Evolutionary conservation across 2,329 filamentous ascomycete species (phyloP).

Genomic region (Colletotrichum sp.): DNA sequence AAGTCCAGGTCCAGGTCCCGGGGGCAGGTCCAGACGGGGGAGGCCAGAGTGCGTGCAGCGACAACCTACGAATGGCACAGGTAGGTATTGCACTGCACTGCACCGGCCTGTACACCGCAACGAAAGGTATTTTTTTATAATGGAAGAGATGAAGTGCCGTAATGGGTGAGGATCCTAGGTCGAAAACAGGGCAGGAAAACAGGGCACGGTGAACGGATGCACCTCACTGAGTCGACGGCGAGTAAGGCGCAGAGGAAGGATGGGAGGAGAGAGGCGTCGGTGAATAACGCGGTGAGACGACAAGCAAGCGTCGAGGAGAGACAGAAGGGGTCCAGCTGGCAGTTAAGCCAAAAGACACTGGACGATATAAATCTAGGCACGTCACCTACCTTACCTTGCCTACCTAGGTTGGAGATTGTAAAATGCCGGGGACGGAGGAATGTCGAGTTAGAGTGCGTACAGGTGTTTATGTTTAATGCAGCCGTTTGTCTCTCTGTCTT

Average conservation of each 20-base stretch:
- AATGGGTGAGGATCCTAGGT: background rate
- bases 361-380: background rate
- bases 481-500: background rate
- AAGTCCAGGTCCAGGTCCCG: background rate
- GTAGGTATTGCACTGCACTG: background rate
- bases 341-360: background rate
- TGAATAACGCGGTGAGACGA: background rate
- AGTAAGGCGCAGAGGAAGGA: background rate
- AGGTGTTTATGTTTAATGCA: background rate
- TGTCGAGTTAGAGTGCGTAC: background rate
- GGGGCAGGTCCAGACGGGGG: background rate
- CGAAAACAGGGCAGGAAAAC: background rate
- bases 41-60: background rate
- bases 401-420: background rate
- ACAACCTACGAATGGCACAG: background rate
- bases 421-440: constrained; percentile 9
- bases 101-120: background rate
- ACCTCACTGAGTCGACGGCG: background rate
- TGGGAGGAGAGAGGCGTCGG: background rate
- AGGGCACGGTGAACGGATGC: background rate
- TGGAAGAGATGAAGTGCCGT: background rate
- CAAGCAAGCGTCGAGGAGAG: background rate
- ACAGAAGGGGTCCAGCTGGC: background rate
- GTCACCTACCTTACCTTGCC: background rate
- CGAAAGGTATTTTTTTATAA: background rate